These are phyloP conservation scores for Penicillium sp. DNA, from an alignment of 2,329 filamentous ascomycete genomes.

Conservation along the genomic window DNA sequence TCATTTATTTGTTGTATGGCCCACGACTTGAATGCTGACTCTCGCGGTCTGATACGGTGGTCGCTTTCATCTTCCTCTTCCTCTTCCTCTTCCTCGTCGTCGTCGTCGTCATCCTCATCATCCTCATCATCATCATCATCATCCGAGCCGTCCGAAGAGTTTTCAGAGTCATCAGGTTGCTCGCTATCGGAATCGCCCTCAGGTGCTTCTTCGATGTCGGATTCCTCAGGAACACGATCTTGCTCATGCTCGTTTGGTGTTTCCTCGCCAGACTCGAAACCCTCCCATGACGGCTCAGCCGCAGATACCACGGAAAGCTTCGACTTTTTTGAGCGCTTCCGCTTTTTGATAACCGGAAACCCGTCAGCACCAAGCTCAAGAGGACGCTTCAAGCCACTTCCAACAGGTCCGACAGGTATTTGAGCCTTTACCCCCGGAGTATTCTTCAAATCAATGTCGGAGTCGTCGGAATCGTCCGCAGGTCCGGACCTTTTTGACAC, in stretches of 20 bases:
- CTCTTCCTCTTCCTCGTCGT: conserved; percentile 1
- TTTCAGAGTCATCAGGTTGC: conserved; percentile 15
- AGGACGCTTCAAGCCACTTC: conserved; percentile 80
- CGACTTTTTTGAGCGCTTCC: conserved; percentile 61
- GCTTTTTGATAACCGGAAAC: conserved; percentile 73
- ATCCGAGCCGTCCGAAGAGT: conserved; percentile 11
- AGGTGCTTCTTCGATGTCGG: not conserved
- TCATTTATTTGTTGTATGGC: conserved; percentile 80
- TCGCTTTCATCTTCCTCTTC: conserved; percentile 16
- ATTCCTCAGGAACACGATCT: conserved; percentile 20
- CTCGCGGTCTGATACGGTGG: conserved; percentile 29
- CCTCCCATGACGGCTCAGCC: conserved; percentile 41
- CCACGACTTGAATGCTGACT: conserved; percentile 87
- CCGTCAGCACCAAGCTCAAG: conserved; percentile 74
- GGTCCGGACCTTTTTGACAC: conserved; percentile 23
- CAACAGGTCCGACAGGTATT: conserved; percentile 38
- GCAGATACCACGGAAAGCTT: conserved; percentile 24
- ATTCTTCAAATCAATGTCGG: conserved; percentile 23
- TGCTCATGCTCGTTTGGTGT: conserved; percentile 37
- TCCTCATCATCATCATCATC: conserved; percentile 18
- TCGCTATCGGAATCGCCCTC: conserved; percentile 27
- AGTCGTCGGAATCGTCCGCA: conserved; percentile 31
- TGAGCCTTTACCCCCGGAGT: conserved; percentile 44
- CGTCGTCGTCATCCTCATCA: conserved; percentile 13
- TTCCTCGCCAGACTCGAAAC: conserved; percentile 41